phyloP scores from a whole-genome alignment of 176 grass and related monocot species.

The Zea luxurians region DNA sequence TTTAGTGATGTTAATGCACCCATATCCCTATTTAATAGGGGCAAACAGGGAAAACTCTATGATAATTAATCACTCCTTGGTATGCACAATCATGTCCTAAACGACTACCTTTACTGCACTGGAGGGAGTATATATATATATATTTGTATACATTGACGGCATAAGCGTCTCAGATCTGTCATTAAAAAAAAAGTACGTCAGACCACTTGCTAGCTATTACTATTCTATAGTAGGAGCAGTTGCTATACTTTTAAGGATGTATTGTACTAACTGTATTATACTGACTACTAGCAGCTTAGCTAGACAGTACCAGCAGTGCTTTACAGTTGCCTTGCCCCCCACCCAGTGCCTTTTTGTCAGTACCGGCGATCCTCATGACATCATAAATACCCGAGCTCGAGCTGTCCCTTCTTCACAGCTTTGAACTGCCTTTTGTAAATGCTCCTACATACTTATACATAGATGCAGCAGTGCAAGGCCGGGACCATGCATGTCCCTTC shows the following conservation, averaged over 20 bases:
- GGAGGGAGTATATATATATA: too few relatives aligned
- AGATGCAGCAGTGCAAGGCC: neutral
- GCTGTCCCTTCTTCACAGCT: slow-evolving; percentile 8
- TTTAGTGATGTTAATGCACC: too few relatives aligned
- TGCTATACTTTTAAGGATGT: neutral
- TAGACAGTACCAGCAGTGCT: neutral
- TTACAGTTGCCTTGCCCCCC: neutral
- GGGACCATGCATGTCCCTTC: slow-evolving; percentile 9
- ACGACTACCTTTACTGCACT: too few relatives aligned
- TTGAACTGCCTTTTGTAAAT: slow-evolving; percentile 8
- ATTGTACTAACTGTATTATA: neutral
- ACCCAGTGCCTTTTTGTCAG: neutral
- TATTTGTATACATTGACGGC: too few relatives aligned
- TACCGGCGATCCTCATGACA: neutral
- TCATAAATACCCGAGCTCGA: neutral
- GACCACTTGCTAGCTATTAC: neutral
- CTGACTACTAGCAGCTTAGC: too few relatives aligned
- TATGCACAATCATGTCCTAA: too few relatives aligned
- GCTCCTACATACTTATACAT: neutral
- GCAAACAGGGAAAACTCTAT: too few relatives aligned
- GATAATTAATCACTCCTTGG: too few relatives aligned
- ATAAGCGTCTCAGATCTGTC: neutral
- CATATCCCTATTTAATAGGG: too few relatives aligned
- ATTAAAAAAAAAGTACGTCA: neutral
- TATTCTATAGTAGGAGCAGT: neutral